Percentiles rank a stretch among this genome's conserved stretches.
Evolutionary conservation across 1,139 yeast genomes (phyloP).

Genomic region (Candida neerlandica): DNA sequence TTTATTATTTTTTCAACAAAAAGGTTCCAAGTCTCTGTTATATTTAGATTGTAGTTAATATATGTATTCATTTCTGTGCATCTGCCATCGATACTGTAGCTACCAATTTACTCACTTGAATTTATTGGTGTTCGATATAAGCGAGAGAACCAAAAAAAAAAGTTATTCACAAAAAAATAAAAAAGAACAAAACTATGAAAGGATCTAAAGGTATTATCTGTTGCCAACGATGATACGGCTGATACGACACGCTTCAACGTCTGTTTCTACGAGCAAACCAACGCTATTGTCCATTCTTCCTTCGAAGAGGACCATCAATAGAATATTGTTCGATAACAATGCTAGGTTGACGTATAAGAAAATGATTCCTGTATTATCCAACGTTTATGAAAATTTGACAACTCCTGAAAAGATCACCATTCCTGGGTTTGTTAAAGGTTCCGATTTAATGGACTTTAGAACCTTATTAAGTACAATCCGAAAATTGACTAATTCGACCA

Average conservation of each 20-base stretch:
- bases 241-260: background rate
- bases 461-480: conserved; percentile 66
- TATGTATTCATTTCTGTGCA: background rate
- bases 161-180: background rate
- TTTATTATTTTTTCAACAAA: background rate
- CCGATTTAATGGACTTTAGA: conserved; percentile 70
- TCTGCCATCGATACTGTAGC: background rate
- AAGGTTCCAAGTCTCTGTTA: background rate
- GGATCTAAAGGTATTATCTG: background rate
- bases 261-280: conserved; percentile 30
- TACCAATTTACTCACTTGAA: background rate
- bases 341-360: conserved; percentile 55
- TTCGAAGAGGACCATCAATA: conserved; percentile 54
- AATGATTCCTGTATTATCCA: conserved; percentile 53
- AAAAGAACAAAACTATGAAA: background rate
- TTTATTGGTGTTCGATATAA: background rate
- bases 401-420: conserved; percentile 34
- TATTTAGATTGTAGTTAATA: background rate
- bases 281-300: conserved; percentile 58
- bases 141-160: background rate
- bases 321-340: conserved; percentile 66
- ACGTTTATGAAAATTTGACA: conserved; percentile 50
- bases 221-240: background rate
- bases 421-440: conserved; percentile 50
- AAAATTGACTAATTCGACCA: conserved; percentile 57